phyloP scores from a whole-genome alignment of 1,284 basidiomycete genomes.

The Thelephora terrestris region DNA sequence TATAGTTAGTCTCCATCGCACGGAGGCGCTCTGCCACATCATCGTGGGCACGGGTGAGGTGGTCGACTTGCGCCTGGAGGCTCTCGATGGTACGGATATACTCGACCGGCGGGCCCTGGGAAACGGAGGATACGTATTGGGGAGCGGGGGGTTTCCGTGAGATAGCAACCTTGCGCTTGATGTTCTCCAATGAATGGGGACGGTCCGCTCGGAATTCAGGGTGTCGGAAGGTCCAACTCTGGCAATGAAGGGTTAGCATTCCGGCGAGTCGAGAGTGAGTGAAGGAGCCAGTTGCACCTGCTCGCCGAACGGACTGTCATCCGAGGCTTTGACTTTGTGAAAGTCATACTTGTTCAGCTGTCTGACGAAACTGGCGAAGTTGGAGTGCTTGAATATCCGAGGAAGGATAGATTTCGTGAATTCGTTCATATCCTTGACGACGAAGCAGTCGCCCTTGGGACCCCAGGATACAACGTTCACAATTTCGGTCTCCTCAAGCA shows the following conservation, averaged over 20 bases:
- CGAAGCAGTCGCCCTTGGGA: constrained; percentile 79
- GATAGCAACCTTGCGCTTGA: constrained; percentile 85
- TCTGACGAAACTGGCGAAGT: constrained; percentile 89
- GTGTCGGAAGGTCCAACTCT: constrained; percentile 95
- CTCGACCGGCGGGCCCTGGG: constrained; percentile 8
- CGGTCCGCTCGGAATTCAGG: constrained; percentile 87
- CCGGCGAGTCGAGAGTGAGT: not conserved
- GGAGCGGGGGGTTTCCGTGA: constrained; percentile 41
- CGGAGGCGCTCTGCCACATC: constrained; percentile 52
- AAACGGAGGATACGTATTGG: constrained; percentile 21
- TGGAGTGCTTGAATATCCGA: constrained; percentile 94
- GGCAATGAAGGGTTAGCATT: constrained; percentile 11
- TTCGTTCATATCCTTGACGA: constrained; percentile 98
- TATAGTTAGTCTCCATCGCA: constrained; percentile 65
- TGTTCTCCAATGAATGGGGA: constrained; percentile 81
- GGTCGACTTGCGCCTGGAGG: constrained; percentile 43
- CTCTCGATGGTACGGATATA: constrained; percentile 21
- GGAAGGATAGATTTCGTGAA: constrained; percentile 93
- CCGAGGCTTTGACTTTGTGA: constrained; percentile 86
- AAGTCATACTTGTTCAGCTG: constrained; percentile 99
- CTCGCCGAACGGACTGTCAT: constrained; percentile 70
- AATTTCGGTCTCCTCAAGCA: constrained; percentile 78
- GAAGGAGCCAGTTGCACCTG: constrained; percentile 39
- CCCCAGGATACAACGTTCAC: constrained; percentile 81
- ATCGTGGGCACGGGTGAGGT: constrained; percentile 41